These are phyloP conservation scores for Cutaneotrichosporon cyanovorans DNA, from an alignment of 1,284 basidiomycete genomes.

Conservation along the genomic window DNA sequence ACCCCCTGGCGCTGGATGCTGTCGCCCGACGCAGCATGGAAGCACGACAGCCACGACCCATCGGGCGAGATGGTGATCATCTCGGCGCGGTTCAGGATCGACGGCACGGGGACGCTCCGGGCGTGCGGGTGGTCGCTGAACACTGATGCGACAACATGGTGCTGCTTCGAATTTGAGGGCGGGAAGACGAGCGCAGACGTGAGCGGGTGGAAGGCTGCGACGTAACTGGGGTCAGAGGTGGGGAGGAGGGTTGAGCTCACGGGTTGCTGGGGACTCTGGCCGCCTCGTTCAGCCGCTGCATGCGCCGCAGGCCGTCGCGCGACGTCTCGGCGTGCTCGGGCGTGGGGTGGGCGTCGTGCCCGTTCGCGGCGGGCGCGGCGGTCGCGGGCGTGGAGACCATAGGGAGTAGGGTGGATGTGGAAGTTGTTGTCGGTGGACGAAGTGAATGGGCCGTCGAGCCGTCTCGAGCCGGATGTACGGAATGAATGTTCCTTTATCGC, in stretches of 20 bases:
- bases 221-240: constrained; percentile 9
- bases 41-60: constrained; percentile 31
- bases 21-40: constrained; percentile 2
- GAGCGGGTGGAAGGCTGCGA: constrained; percentile 12
- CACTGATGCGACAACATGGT: constrained; percentile 12
- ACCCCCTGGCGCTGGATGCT: constrained; percentile 1
- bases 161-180: background rate
- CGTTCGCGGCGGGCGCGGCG: constrained; percentile 5
- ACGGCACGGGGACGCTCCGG: constrained; percentile 19
- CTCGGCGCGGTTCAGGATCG: constrained; percentile 16
- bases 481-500: too few species aligned
- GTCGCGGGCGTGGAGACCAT: constrained; percentile 4
- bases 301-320: constrained; percentile 13
- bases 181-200: constrained; percentile 17
- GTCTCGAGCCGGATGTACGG: too few species aligned
- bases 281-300: constrained; percentile 14
- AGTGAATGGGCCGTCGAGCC: too few species aligned
- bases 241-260: constrained; percentile 1
- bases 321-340: constrained; percentile 12
- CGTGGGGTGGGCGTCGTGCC: constrained; percentile 1
- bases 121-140: constrained; percentile 16
- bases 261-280: background rate
- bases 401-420: too few species aligned
- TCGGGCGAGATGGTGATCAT: constrained; percentile 27
- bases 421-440: too few species aligned